Conservation (phyloP, 2,329 filamentous ascomycete species). For the Huntiella abstrusa region DNA sequence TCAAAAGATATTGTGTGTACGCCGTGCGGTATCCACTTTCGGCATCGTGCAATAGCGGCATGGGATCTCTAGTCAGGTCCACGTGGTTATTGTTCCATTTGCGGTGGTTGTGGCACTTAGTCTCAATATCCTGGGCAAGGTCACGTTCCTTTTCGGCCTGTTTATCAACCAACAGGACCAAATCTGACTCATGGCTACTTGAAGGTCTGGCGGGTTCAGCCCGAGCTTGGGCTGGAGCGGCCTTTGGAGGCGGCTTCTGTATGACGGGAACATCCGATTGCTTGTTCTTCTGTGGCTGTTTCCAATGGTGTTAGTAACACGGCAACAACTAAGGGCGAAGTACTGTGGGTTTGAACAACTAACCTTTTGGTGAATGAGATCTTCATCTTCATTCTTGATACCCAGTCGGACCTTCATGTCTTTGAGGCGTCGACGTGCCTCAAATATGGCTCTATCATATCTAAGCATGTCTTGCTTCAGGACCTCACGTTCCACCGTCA, state of each 20-base stretch:
- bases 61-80: constrained; percentile 68
- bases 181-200: constrained; percentile 46
- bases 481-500: constrained; percentile 64
- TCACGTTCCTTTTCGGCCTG: constrained; percentile 65
- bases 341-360: not conserved
- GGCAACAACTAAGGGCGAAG: constrained; percentile 4
- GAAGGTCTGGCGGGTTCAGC: constrained; percentile 24
- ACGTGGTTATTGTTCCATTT: constrained; percentile 83
- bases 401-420: constrained; percentile 72
- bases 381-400: constrained; percentile 85
- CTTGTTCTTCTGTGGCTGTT: constrained; percentile 53
- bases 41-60: constrained; percentile 50
- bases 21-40: constrained; percentile 50
- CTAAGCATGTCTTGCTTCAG: constrained; percentile 59
- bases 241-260: constrained; percentile 36
- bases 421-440: constrained; percentile 66
- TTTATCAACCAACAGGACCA: constrained; percentile 58
- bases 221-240: constrained; percentile 27
- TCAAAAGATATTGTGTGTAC: constrained; percentile 52
- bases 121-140: constrained; percentile 65
- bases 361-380: constrained; percentile 80
- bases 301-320: constrained; percentile 19
- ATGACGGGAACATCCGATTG: constrained; percentile 34
- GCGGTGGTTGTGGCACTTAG: constrained; percentile 71
- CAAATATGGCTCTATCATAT: constrained; percentile 60